These are phyloP conservation scores for Sclerotiophoma versabilis DNA, from an alignment of 2,329 filamentous ascomycete species.

Conservation along the genomic window DNA sequence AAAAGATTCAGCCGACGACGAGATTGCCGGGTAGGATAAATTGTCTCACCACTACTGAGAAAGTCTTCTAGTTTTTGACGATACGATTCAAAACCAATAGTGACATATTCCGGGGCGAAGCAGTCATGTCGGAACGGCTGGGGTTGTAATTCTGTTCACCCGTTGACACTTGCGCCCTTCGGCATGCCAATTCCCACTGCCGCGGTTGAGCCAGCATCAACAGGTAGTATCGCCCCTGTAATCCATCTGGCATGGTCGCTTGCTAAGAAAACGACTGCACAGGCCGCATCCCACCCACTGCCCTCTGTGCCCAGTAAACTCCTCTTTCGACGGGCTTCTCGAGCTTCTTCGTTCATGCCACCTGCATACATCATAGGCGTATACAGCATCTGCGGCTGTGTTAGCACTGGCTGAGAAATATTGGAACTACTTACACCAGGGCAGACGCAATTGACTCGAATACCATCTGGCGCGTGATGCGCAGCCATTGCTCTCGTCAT, in stretches of 20 bases:
- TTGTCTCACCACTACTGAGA: too few species aligned
- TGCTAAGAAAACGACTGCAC: slow-evolving; percentile 60
- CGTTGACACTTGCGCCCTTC: slow-evolving; percentile 35
- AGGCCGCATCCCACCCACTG: slow-evolving; percentile 62
- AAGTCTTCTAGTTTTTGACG: too few species aligned
- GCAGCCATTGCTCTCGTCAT: slow-evolving; percentile 65
- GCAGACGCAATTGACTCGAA: slow-evolving; percentile 64
- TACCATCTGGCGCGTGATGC: slow-evolving; percentile 59
- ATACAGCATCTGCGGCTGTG: slow-evolving; percentile 54
- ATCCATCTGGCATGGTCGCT: slow-evolving; percentile 62
- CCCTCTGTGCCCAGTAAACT: slow-evolving; percentile 63
- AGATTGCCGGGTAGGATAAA: too few species aligned
- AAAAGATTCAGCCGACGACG: too few species aligned
- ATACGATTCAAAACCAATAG: too few species aligned
- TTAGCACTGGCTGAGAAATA: neutral
- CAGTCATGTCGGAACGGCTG: neutral
- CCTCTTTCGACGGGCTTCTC: slow-evolving; percentile 58
- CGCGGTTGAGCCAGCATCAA: slow-evolving; percentile 42
- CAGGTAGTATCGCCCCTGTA: slow-evolving; percentile 45
- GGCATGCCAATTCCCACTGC: slow-evolving; percentile 35
- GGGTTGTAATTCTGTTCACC: slow-evolving; percentile 6
- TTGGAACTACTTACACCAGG: slow-evolving; percentile 48
- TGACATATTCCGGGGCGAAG: too few species aligned
- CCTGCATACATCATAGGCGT: slow-evolving; percentile 63
- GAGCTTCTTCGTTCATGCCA: slow-evolving; percentile 59